These are phyloP conservation scores for Mariannaea elegans DNA, from an alignment of 2,329 filamentous ascomycete genomes.

Conservation along the genomic window DNA sequence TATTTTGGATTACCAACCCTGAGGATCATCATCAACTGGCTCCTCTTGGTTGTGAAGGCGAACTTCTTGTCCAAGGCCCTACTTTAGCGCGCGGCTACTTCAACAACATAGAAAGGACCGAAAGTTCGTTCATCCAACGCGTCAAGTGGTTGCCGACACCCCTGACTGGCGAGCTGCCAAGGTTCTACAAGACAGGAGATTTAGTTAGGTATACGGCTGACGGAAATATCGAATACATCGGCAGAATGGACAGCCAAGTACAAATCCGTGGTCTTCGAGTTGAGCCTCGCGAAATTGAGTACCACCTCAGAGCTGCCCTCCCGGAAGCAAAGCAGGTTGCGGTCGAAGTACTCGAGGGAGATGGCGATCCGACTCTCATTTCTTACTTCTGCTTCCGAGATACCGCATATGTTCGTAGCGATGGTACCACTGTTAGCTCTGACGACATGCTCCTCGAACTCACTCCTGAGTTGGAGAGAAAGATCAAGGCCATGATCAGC, in stretches of 20 bases:
- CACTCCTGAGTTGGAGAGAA: not conserved
- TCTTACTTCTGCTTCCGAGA: slow-evolving; percentile 2
- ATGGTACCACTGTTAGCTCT: not conserved
- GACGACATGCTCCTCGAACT: not conserved
- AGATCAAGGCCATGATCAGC: not conserved
- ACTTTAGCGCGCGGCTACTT: slow-evolving; percentile 58
- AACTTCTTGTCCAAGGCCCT: slow-evolving; percentile 41
- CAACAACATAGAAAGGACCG: slow-evolving; percentile 34
- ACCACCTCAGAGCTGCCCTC: not conserved
- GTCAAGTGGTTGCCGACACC: not conserved
- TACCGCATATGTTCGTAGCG: not conserved
- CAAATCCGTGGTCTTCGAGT: slow-evolving; percentile 45
- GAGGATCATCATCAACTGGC: slow-evolving; percentile 10
- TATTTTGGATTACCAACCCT: slow-evolving; percentile 22
- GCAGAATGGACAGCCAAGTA: slow-evolving; percentile 41
- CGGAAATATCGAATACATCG: slow-evolving; percentile 6
- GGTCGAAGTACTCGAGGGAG: slow-evolving; percentile 4
- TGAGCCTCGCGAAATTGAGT: slow-evolving; percentile 31
- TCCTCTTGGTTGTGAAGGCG: slow-evolving; percentile 25
- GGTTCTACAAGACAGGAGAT: slow-evolving; percentile 15
- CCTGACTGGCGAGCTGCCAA: not conserved
- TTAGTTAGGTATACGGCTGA: slow-evolving; percentile 7
- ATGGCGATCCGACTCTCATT: not conserved
- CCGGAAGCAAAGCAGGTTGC: not conserved
- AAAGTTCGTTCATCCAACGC: not conserved